Percentiles rank a stretch among this genome's conserved stretches.
phyloP scores from a whole-genome alignment of 208 protist species.

The Crithidia brevicula region DNA sequence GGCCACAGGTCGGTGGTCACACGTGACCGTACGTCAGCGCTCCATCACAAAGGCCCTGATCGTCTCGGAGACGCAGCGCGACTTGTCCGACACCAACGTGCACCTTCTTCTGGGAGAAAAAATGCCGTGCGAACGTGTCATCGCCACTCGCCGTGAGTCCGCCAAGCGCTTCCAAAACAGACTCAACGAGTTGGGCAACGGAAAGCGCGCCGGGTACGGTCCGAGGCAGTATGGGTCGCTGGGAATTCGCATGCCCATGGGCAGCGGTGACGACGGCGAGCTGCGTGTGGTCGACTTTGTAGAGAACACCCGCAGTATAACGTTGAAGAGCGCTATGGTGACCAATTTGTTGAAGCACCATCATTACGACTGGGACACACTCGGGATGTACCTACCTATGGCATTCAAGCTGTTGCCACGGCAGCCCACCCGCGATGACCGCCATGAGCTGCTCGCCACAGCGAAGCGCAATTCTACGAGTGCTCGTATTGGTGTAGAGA shows the following conservation, averaged over 20 bases:
- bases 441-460: slow-evolving; percentile 44
- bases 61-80: slow-evolving; percentile 30
- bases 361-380: slow-evolving; percentile 49
- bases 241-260: slow-evolving; percentile 58
- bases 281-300: slow-evolving; percentile 70
- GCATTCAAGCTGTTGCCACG: slow-evolving; percentile 65
- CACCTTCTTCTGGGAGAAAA: slow-evolving; percentile 81
- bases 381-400: slow-evolving; percentile 67
- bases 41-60: slow-evolving; percentile 43
- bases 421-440: slow-evolving; percentile 53
- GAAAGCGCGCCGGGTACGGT: slow-evolving; percentile 2
- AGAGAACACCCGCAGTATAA: slow-evolving; percentile 72
- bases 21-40: slow-evolving; percentile 33
- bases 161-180: slow-evolving; percentile 36
- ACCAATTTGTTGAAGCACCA: slow-evolving; percentile 71
- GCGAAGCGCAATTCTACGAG: slow-evolving; percentile 13
- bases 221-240: not conserved
- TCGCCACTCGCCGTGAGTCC: slow-evolving; percentile 53
- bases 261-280: slow-evolving; percentile 47
- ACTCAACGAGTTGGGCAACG: slow-evolving; percentile 1
- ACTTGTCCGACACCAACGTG: slow-evolving; percentile 44
- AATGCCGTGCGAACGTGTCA: slow-evolving; percentile 55
- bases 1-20: slow-evolving; percentile 54
- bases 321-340: slow-evolving; percentile 84
- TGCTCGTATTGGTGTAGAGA: not conserved